Evolutionary conservation across 2,329 filamentous ascomycete genomes (phyloP), one percentile per base, ranked within the genome.

Genomic region (Ascomycota sp.): DNA sequence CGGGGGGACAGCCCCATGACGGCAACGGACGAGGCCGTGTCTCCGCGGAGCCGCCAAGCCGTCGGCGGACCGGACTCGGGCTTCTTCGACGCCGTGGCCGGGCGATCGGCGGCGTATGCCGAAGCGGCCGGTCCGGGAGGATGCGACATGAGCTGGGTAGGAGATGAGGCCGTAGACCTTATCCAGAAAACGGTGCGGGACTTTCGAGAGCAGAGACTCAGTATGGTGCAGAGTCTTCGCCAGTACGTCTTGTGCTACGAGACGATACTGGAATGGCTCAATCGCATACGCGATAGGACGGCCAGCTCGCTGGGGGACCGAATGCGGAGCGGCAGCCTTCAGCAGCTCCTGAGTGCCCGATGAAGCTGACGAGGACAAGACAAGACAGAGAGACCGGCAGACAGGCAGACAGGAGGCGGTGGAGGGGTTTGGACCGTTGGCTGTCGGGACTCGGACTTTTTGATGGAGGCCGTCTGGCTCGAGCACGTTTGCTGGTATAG

Each of bases 161-260:
- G 62, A 10, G 63, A 76, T 36, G 70, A 80, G 28, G 63, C 69
- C 19, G 46, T 79, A 2, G 89, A 98, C 48, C 52, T 95, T 35
- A 73, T 98, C 28, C 74, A 80, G 36, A 74, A 72, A 47, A 89
- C 85, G 0, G 86, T 98, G 2, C 78, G 89, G 41, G 83, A 94
- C 42, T 93, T 98, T 51, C 65, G 89, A 33, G 61, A 66, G 29
- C 89, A 98, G 55, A 63, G 89, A 38, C 56, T 94, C 13, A 94
- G 83, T 52, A 98, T 95, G 85, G 86, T 98, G 26, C 89, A 95
- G 53, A 94, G 78, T 43, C 56, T 95, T 33, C 65, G 81, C 35
- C 89, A 98, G 50, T 95, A 78, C 54, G 86, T 94, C 29, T 69
- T 98, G 22, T 98, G 89, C 51, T 98, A 98, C 50, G 89, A 98